Conservation (phyloP, 768 basidiomycete species). For the Obba rivulosa region DNA sequence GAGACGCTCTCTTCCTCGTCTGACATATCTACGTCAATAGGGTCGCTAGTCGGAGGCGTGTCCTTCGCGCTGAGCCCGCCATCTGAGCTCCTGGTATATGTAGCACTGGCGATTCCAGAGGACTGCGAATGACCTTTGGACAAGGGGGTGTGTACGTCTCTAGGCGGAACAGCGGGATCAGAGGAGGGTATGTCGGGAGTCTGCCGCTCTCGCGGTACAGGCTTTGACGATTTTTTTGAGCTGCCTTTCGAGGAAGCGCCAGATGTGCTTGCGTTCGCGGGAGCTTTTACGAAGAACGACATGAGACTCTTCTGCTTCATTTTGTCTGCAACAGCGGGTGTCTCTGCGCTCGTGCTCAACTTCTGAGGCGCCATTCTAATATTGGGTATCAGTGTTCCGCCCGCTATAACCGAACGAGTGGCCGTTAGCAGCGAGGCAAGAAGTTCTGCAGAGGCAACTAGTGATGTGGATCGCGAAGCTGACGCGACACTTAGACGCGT, state of each 20-base stretch:
- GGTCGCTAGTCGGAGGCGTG: conserved; percentile 76
- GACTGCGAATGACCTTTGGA: conserved; percentile 26
- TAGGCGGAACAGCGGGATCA: conserved; percentile 10
- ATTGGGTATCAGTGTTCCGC: neutral
- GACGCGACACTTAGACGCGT: neutral
- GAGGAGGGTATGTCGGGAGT: conserved; percentile 10
- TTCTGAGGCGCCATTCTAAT: conserved; percentile 5
- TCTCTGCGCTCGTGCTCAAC: neutral
- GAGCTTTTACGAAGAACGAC: conserved; percentile 49
- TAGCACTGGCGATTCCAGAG: conserved; percentile 33
- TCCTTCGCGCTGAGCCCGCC: conserved; percentile 40
- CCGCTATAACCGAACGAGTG: neutral
- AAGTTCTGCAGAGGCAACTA: neutral
- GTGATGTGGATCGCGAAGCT: neutral
- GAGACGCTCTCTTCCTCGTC: conserved; percentile 30
- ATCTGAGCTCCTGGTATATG: conserved; percentile 40
- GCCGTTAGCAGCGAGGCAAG: neutral
- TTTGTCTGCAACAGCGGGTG: conserved; percentile 7
- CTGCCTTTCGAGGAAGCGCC: conserved; percentile 3
- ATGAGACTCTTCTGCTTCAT: conserved; percentile 72
- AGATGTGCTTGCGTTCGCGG: conserved; percentile 1
- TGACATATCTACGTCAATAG: conserved; percentile 72
- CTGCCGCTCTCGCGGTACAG: neutral
- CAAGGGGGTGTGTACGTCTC: conserved; percentile 14
- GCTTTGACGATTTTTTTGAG: neutral